Percentiles rank a stretch among this genome's conserved stretches.
Evolutionary conservation across 148 eudicot species (phyloP).

Genomic region (Pouteria glomerata): DNA sequence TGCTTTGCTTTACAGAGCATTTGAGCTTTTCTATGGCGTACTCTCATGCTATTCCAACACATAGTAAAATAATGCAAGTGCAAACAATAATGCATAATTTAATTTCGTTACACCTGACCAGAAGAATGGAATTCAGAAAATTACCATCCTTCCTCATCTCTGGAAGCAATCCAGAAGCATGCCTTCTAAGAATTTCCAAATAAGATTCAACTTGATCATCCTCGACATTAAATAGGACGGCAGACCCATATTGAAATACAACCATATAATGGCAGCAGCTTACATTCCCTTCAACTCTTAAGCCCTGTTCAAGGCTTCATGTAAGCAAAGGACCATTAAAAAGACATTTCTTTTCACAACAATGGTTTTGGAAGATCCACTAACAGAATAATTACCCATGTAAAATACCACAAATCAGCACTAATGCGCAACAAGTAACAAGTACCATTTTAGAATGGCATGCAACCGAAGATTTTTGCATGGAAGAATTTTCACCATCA

Average conservation of each 20-base stretch:
- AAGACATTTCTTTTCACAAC: neutral
- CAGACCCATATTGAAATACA: conserved; percentile 89
- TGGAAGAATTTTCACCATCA: neutral
- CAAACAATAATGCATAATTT: neutral
- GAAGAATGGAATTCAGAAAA: neutral
- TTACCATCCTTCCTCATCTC: conserved; percentile 86
- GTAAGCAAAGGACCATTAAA: conserved; percentile 1
- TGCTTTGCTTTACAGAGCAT: no score
- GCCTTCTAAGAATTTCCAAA: conserved; percentile 61
- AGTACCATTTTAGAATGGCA: neutral
- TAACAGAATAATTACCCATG: neutral
- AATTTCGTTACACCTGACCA: neutral
- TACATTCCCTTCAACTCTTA: conserved; percentile 20
- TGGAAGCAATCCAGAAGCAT: conserved; percentile 77
- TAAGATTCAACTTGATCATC: conserved; percentile 80
- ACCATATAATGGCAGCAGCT: conserved; percentile 63
- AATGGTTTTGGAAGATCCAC: neutral
- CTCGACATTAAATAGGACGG: conserved; percentile 74
- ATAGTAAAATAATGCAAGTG: neutral
- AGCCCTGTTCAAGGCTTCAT: conserved; percentile 41
- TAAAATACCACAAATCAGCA: neutral
- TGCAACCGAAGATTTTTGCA: neutral
- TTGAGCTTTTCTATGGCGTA: no score
- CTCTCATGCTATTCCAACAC: neutral
- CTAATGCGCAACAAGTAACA: neutral